Conservation (phyloP, 2,329 filamentous ascomycete genomes). For the Aspergillus awamori region DNA sequence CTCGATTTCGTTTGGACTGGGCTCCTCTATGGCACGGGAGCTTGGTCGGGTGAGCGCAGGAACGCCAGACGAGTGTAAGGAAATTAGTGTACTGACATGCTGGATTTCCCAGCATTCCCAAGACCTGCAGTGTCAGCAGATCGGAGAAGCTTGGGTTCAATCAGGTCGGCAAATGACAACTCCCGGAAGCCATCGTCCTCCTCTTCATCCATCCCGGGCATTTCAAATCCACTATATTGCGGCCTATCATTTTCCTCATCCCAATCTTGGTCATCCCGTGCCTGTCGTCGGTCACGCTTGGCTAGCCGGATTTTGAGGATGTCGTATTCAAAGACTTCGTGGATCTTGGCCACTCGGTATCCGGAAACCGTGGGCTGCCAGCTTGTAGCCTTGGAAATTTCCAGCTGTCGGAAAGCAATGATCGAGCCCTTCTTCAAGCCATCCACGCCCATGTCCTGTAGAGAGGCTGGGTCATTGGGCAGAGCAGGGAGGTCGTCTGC, state of each 20-base stretch:
- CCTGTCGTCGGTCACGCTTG: constrained; percentile 64
- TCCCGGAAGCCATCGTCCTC: constrained; percentile 64
- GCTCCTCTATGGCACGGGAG: constrained; percentile 31
- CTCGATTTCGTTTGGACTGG: constrained; percentile 8
- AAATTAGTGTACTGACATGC: constrained; percentile 44
- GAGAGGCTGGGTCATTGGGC: constrained; percentile 63
- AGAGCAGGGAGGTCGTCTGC: constrained; percentile 53
- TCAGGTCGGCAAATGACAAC: constrained; percentile 64
- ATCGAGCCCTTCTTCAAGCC: constrained; percentile 42
- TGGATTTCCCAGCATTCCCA: constrained; percentile 36
- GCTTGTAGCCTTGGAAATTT: constrained; percentile 50
- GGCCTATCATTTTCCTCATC: constrained; percentile 66
- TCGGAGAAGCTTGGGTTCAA: constrained; percentile 68
- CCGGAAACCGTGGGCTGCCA: constrained; percentile 53
- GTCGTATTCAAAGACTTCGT: constrained; percentile 57
- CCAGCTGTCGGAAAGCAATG: constrained; percentile 52
- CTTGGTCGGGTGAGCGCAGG: constrained; percentile 36
- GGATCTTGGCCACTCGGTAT: constrained; percentile 67
- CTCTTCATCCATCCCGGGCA: constrained; percentile 63
- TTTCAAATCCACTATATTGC: constrained; percentile 77
- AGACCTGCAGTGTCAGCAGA: constrained; percentile 36
- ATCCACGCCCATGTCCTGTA: constrained; percentile 52
- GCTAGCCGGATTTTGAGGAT: constrained; percentile 67
- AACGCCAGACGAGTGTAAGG: constrained; percentile 24
- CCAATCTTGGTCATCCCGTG: constrained; percentile 53